phyloP scores from a whole-genome alignment of 441 rosid genomes.

The Gossypium gossypioides region DNA sequence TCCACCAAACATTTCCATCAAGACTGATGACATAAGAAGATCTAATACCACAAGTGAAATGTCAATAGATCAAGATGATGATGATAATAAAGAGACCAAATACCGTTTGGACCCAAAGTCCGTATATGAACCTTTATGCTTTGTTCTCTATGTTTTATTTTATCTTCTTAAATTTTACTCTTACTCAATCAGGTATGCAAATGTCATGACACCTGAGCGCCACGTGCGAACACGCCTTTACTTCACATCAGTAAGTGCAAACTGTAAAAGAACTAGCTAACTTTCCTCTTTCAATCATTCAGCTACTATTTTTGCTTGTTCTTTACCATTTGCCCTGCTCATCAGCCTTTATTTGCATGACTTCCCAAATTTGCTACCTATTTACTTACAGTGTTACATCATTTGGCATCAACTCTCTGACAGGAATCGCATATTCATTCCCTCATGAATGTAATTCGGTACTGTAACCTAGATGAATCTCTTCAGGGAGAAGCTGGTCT shows the following conservation, averaged over 20 bases:
- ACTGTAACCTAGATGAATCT: slow-evolving; percentile 94
- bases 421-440: slow-evolving; percentile 99
- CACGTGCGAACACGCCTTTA: slow-evolving; percentile 98
- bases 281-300: slow-evolving; percentile 4
- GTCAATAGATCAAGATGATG: slow-evolving; percentile 74
- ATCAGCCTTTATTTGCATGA: background rate
- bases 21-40: slow-evolving; percentile 57
- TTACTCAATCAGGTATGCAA: slow-evolving; percentile 63
- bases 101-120: slow-evolving; percentile 98
- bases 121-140: slow-evolving; percentile 6
- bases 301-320: background rate
- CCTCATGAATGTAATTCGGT: slow-evolving; percentile 91
- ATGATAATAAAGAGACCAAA: slow-evolving; percentile 90
- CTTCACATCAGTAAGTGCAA: slow-evolving; percentile 91
- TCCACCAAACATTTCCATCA: slow-evolving; percentile 42
- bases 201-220: slow-evolving; percentile 97
- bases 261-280: background rate
- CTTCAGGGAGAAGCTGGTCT: slow-evolving; percentile 96
- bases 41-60: slow-evolving; percentile 49
- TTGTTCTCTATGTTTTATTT: background rate
- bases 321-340: background rate
- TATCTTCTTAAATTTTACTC: slow-evolving; percentile 7
- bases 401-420: slow-evolving; percentile 7
- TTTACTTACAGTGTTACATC: background rate
- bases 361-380: background rate